phyloP scores from a whole-genome alignment of 148 eudicot species.

The Chenopodium quinoa region DNA sequence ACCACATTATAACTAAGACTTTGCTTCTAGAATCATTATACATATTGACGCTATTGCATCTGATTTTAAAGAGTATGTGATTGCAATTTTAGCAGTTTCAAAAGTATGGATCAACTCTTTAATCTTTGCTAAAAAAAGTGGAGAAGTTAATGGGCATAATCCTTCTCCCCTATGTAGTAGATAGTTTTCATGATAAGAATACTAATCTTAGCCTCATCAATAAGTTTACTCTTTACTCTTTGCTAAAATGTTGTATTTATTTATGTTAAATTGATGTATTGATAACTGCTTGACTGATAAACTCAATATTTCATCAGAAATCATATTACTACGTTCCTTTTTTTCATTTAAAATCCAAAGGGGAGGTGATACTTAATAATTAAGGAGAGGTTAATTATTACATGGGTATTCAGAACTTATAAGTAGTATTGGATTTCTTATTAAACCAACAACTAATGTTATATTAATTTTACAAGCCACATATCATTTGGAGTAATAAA shows the following conservation, averaged over 20 bases:
- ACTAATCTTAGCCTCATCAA: neutral
- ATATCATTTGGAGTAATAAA: no score
- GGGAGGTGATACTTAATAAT: no score
- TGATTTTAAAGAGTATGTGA: neutral
- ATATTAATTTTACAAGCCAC: neutral
- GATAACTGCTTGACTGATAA: neutral
- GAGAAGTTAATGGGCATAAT: neutral
- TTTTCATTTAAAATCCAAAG: neutral
- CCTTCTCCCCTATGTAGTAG: neutral
- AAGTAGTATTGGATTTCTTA: no score
- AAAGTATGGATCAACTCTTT: neutral
- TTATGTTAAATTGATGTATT: neutral
- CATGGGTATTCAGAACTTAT: neutral
- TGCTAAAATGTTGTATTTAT: neutral
- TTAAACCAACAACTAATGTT: no score
- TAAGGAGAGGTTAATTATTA: no score
- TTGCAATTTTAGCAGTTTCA: neutral
- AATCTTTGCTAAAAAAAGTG: neutral
- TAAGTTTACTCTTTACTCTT: neutral
- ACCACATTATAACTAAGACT: neutral
- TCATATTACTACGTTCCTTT: neutral
- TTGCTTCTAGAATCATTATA: neutral
- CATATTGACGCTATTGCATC: neutral
- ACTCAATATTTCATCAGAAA: neutral
- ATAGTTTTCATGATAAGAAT: neutral